phyloP scores from a whole-genome alignment of 306 rosid genomes.

The Amphicarpaea edgeworthii region DNA sequence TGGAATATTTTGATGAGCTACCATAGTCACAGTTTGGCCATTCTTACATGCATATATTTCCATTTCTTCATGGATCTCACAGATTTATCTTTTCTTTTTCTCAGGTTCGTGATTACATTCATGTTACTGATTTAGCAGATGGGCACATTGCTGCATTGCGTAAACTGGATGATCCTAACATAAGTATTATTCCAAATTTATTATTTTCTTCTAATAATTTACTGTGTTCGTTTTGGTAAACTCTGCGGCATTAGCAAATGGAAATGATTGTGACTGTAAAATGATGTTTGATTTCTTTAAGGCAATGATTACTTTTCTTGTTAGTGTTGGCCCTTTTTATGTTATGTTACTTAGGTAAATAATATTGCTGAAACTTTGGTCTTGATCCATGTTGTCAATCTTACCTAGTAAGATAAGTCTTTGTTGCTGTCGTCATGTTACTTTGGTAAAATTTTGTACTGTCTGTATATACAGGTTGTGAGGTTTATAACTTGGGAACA shows the following conservation, averaged over 20 bases:
- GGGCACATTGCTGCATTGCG: constrained; percentile 94
- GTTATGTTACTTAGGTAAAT: not conserved
- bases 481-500: constrained; percentile 95
- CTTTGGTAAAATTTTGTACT: not conserved
- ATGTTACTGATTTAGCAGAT: constrained; percentile 93
- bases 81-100: constrained; percentile 37
- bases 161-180: constrained; percentile 67
- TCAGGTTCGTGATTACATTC: constrained; percentile 98
- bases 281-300: not conserved
- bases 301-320: not conserved
- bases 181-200: constrained; percentile 59
- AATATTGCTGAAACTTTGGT: not conserved
- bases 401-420: not conserved
- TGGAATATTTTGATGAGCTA: not conserved
- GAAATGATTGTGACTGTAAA: constrained; percentile 22
- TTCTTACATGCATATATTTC: constrained; percentile 13
- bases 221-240: not conserved
- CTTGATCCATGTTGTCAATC: not conserved
- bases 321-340: not conserved
- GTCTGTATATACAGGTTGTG: constrained; percentile 66
- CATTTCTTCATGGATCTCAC: constrained; percentile 37
- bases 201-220: constrained; percentile 11
- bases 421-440: not conserved
- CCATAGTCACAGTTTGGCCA: not conserved
- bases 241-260: not conserved